phyloP scores from a whole-genome alignment of 2,329 filamentous ascomycete genomes.

The Xylariales sp. region DNA sequence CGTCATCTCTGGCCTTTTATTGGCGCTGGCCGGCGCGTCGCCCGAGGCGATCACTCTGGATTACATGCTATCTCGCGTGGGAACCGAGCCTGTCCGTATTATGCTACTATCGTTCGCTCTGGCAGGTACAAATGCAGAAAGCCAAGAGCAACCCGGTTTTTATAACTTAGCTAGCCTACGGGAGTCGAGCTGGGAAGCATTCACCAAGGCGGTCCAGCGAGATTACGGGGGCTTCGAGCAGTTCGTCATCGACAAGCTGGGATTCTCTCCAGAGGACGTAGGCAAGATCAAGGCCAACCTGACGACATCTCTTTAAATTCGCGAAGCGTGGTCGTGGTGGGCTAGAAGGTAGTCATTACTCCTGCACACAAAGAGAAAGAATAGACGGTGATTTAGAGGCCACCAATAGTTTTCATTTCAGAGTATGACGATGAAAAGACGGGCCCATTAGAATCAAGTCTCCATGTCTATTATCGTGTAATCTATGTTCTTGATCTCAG shows the following conservation, averaged over 20 bases:
- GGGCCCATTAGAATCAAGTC: too few species aligned
- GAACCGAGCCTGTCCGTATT: slow-evolving; percentile 45
- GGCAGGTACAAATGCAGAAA: slow-evolving; percentile 28
- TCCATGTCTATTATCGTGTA: too few species aligned
- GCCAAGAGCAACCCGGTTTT: slow-evolving; percentile 41
- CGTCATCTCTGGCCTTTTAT: slow-evolving; percentile 44
- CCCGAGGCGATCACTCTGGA: slow-evolving; percentile 39
- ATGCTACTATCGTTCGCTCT: slow-evolving; percentile 39
- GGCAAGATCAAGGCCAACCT: slow-evolving; percentile 43
- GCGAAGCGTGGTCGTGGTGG: too few species aligned
- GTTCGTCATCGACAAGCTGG: slow-evolving; percentile 40
- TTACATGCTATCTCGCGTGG: slow-evolving; percentile 51
- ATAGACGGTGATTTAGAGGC: too few species aligned
- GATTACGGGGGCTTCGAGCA: slow-evolving; percentile 45
- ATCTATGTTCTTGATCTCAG: too few species aligned
- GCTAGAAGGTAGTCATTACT: too few species aligned
- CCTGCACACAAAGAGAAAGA: too few species aligned
- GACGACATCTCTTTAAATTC: slow-evolving; percentile 10
- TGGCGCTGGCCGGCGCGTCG: slow-evolving; percentile 42
- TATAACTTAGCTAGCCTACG: slow-evolving; percentile 41
- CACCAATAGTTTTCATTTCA: too few species aligned
- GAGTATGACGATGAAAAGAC: too few species aligned
- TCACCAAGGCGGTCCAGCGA: slow-evolving; percentile 36
- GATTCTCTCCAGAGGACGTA: slow-evolving; percentile 41
- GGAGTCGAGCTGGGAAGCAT: slow-evolving; percentile 39